Evolutionary conservation across 306 rosid species (phyloP).

Genomic region (Medicago truncatula): DNA sequence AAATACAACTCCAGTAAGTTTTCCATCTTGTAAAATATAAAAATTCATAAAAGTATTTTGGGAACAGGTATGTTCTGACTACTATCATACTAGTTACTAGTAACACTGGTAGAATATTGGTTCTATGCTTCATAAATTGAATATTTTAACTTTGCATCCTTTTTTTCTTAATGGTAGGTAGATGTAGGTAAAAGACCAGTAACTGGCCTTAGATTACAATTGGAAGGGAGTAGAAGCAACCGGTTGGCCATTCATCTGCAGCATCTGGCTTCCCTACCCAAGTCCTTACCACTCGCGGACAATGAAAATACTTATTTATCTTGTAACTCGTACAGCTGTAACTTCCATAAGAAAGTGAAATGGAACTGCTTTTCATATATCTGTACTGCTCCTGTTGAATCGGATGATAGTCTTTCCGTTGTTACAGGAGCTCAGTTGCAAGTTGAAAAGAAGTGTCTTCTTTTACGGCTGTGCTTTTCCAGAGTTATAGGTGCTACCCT

Average conservation of each 20-base stretch:
- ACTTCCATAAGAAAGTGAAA: constrained; percentile 64
- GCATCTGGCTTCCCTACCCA: constrained; percentile 72
- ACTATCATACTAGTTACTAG: not conserved
- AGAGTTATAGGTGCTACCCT: constrained; percentile 42
- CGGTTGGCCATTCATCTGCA: constrained; percentile 81
- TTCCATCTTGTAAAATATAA: not conserved
- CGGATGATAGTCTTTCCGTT: constrained; percentile 69
- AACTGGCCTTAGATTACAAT: constrained; percentile 70
- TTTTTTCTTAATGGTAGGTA: constrained; percentile 55
- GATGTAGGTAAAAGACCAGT: constrained; percentile 87
- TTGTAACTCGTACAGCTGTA: constrained; percentile 57
- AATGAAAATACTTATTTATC: constrained; percentile 49
- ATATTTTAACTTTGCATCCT: constrained; percentile 2
- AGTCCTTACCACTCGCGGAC: constrained; percentile 65
- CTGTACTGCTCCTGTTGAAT: constrained; percentile 83
- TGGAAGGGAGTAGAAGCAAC: constrained; percentile 85
- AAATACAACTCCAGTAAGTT: constrained; percentile 71
- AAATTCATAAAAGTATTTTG: too few species aligned
- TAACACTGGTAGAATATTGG: constrained; percentile 3
- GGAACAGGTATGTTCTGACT: too few species aligned
- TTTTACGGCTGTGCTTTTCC: constrained; percentile 48
- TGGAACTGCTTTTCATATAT: constrained; percentile 82
- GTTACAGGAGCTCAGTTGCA: constrained; percentile 83
- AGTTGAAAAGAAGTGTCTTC: constrained; percentile 63
- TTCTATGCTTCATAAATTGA: not conserved